Evolutionary conservation across 768 basidiomycete species (phyloP).

Genomic region (Pisolithus orientalis): DNA sequence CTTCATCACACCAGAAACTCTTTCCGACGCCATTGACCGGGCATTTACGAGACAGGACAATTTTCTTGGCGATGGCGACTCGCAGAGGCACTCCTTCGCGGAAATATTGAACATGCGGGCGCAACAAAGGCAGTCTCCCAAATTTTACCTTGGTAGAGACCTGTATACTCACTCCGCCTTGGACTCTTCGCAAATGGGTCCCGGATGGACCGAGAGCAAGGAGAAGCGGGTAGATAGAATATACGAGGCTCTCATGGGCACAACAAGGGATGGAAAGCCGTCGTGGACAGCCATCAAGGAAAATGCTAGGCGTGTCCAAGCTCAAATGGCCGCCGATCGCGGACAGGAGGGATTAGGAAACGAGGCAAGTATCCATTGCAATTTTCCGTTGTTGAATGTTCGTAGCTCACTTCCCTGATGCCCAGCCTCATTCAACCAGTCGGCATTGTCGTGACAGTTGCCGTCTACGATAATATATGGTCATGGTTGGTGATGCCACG

Average conservation of each 20-base stretch:
- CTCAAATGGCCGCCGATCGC: constrained; percentile 13
- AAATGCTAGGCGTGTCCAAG: constrained; percentile 15
- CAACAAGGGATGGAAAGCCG: constrained; percentile 23
- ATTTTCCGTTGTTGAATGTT: neutral
- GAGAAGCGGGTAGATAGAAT: constrained; percentile 20
- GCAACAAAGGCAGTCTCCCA: constrained; percentile 8
- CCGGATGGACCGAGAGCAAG: constrained; percentile 24
- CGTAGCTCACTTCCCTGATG: too few relatives aligned
- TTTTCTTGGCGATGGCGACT: constrained; percentile 13
- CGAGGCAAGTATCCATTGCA: neutral
- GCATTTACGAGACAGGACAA: constrained; percentile 39
- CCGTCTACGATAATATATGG: too few relatives aligned
- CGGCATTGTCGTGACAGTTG: too few relatives aligned
- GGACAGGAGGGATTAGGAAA: neutral
- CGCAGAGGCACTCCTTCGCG: constrained; percentile 1
- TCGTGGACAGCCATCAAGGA: constrained; percentile 29
- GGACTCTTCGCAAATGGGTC: constrained; percentile 22
- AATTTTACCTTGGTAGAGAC: constrained; percentile 26
- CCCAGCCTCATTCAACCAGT: too few relatives aligned
- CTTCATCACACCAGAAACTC: constrained; percentile 68
- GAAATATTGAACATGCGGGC: constrained; percentile 14
- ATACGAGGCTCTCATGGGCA: constrained; percentile 22
- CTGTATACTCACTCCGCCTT: neutral
- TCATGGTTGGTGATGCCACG: too few relatives aligned
- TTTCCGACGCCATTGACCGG: constrained; percentile 56